phyloP scores from a whole-genome alignment of 2,329 filamentous ascomycete genomes.

The Trichoderma guizhouense region DNA sequence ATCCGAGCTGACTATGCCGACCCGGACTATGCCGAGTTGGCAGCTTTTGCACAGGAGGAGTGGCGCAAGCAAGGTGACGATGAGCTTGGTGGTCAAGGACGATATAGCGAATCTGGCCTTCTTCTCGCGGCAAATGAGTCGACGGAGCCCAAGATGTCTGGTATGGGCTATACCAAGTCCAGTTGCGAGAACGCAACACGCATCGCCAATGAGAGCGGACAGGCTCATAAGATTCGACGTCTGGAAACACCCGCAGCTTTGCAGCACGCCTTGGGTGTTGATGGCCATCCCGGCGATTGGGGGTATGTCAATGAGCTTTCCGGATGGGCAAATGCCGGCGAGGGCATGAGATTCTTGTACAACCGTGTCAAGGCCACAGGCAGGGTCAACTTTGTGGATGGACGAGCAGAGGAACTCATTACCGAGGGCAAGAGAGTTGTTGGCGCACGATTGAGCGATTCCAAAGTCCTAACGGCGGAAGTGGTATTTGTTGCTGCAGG shows the following conservation, averaged over 20 bases:
- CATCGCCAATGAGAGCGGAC: slow-evolving; percentile 41
- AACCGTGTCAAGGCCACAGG: slow-evolving; percentile 51
- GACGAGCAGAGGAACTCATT: slow-evolving; percentile 44
- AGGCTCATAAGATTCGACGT: slow-evolving; percentile 40
- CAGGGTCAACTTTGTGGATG: slow-evolving; percentile 55
- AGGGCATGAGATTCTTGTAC: slow-evolving; percentile 63
- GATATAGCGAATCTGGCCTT: slow-evolving; percentile 70
- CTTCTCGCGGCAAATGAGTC: slow-evolving; percentile 57
- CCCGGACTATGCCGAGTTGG: slow-evolving; percentile 70
- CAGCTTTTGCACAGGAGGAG: slow-evolving; percentile 62
- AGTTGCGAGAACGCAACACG: slow-evolving; percentile 60
- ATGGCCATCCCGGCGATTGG: slow-evolving; percentile 55
- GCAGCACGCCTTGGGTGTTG: slow-evolving; percentile 42
- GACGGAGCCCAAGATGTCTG: slow-evolving; percentile 37
- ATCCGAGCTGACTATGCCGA: slow-evolving; percentile 77
- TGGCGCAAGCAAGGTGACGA: slow-evolving; percentile 61
- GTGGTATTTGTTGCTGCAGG: slow-evolving; percentile 79
- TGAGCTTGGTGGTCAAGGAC: slow-evolving; percentile 58
- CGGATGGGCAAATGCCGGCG: slow-evolving; percentile 78
- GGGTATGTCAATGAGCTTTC: slow-evolving; percentile 72
- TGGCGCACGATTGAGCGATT: slow-evolving; percentile 47
- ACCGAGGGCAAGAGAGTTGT: slow-evolving; percentile 41
- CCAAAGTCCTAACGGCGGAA: slow-evolving; percentile 52
- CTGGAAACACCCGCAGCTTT: slow-evolving; percentile 47
- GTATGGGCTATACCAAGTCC: slow-evolving; percentile 56